A percentile compares a stretch with the other conserved stretches of the same genome.
Conservation (phyloP, 768 basidiomycete genomes). For the Hygrophorus russula region DNA sequence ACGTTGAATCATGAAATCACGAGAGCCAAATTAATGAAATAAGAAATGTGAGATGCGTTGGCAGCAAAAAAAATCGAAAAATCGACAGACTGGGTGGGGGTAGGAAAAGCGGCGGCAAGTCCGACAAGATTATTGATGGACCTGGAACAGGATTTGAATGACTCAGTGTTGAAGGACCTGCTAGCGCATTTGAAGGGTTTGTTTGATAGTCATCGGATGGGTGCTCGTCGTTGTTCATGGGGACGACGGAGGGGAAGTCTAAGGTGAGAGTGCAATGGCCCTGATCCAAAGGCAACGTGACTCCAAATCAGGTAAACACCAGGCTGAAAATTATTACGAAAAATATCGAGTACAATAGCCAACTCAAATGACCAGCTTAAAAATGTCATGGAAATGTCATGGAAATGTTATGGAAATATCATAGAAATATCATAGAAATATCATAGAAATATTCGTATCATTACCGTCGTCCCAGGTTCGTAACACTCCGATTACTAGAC, state of each 20-base stretch:
- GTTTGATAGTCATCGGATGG: too few relatives aligned
- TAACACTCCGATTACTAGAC: slow-evolving; percentile 33
- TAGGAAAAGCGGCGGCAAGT: not conserved
- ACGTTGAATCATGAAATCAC: too few relatives aligned
- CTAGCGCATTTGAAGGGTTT: not conserved
- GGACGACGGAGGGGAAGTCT: not conserved
- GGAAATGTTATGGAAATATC: not conserved
- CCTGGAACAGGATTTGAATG: too few relatives aligned
- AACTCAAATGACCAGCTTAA: too few relatives aligned
- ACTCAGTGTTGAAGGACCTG: slow-evolving; percentile 1
- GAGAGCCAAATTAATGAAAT: slow-evolving; percentile 1
- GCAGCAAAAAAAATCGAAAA: not conserved
- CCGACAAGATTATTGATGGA: not conserved
- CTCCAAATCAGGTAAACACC: too few relatives aligned
- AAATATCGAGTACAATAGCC: too few relatives aligned
- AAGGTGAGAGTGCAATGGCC: not conserved
- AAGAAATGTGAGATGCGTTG: not conserved
- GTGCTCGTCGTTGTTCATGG: slow-evolving; percentile 3
- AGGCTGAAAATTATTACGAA: too few relatives aligned
- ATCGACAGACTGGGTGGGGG: slow-evolving; percentile 1
- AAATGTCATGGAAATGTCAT: too few relatives aligned
- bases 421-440: slow-evolving; percentile 5
- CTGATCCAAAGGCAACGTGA: too few relatives aligned
- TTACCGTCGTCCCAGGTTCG: slow-evolving; percentile 34
- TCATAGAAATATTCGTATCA: not conserved